Conservation (phyloP, 352 stramenopile species). For the Globisporangium nunn region DNA sequence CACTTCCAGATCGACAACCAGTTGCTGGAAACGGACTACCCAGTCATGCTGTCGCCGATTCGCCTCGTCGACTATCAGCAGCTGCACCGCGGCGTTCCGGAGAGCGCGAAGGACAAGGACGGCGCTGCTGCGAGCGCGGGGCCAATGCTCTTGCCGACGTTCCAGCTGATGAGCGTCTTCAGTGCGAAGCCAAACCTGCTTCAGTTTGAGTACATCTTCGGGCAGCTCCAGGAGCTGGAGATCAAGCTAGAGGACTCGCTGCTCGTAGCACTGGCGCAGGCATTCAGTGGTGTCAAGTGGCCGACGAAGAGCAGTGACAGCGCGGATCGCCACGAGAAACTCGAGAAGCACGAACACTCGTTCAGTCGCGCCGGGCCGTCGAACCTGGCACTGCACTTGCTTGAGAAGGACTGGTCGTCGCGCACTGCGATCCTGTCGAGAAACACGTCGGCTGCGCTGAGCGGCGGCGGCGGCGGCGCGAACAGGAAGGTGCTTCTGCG, state of each 20-base stretch:
- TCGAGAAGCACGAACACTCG: conserved; percentile 7
- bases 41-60: conserved; percentile 67
- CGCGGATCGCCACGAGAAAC: conserved; percentile 15
- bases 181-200: conserved; percentile 51
- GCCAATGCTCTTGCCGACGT: conserved; percentile 55
- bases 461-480: conserved; percentile 23
- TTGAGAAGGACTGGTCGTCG: conserved; percentile 55
- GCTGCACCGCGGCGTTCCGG: conserved; percentile 42
- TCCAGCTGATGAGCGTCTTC: conserved; percentile 81
- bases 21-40: conserved; percentile 79
- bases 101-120: conserved; percentile 9
- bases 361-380: conserved; percentile 10
- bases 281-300: conserved; percentile 72
- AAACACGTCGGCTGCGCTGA: conserved; percentile 18
- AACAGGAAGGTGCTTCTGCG: conserved; percentile 73
- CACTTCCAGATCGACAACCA: conserved; percentile 86
- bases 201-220: conserved; percentile 85
- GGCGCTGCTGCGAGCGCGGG: conserved; percentile 5
- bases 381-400: conserved; percentile 41
- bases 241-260: conserved; percentile 81
- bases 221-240: conserved; percentile 79
- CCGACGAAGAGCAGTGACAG: conserved; percentile 13
- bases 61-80: conserved; percentile 57
- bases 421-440: conserved; percentile 30
- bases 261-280: conserved; percentile 65